Percentiles rank a stretch among this genome's conserved stretches.
These are phyloP conservation scores for Xylaria sp. DNA, from an alignment of 2,329 filamentous ascomycete species.

Conservation along the genomic window DNA sequence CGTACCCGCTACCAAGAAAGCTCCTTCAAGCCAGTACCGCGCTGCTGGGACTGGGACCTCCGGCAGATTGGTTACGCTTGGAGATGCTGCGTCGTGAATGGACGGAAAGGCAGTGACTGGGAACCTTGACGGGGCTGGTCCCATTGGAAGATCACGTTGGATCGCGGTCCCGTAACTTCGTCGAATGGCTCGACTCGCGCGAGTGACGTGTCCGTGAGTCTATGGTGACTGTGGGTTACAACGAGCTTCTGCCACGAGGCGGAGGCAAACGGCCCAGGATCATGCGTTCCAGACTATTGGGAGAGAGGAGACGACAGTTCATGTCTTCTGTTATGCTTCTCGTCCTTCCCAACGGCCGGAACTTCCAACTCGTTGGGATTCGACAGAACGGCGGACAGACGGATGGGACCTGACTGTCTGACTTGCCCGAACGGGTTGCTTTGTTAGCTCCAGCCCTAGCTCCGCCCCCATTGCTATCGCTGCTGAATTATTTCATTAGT, in stretches of 20 bases:
- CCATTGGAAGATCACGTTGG: slow-evolving; percentile 25
- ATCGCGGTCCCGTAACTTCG: slow-evolving; percentile 29
- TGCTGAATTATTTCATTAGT: slow-evolving; percentile 12
- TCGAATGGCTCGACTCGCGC: slow-evolving; percentile 21
- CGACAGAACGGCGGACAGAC: not conserved
- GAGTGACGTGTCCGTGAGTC: slow-evolving; percentile 9
- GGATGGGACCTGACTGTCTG: not conserved
- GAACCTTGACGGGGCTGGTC: not conserved
- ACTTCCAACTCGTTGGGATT: slow-evolving; percentile 23
- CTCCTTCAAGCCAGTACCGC: slow-evolving; percentile 24
- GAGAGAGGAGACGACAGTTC: slow-evolving; percentile 10
- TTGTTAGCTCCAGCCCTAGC: slow-evolving; percentile 15
- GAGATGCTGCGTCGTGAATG: slow-evolving; percentile 27
- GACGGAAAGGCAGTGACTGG: not conserved
- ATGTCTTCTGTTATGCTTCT: not conserved
- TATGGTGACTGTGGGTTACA: slow-evolving; percentile 11
- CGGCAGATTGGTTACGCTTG: slow-evolving; percentile 24
- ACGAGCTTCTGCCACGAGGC: slow-evolving; percentile 21
- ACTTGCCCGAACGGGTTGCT: slow-evolving; percentile 13
- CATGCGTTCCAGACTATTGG: slow-evolving; percentile 48
- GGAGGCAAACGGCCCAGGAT: slow-evolving; percentile 40
- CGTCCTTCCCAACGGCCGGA: not conserved
- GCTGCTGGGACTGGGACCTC: slow-evolving; percentile 36
- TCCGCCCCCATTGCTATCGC: slow-evolving; percentile 1
- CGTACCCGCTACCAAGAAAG: slow-evolving; percentile 22